Conservation (phyloP, 176 grass and related monocot species). For the Oryza australiensis region DNA sequence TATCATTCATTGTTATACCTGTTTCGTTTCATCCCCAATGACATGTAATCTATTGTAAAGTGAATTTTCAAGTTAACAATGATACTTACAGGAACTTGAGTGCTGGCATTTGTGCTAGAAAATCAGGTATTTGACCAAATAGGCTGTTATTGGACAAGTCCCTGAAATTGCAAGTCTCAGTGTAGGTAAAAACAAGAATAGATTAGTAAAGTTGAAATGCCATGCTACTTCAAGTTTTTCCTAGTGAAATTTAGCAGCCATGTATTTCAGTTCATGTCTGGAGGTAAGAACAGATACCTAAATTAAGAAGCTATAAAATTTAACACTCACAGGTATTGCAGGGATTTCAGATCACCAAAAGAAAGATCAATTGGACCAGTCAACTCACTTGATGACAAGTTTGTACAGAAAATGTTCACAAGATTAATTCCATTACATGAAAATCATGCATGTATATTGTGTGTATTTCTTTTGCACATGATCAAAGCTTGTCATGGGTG, state of each 20-base stretch:
- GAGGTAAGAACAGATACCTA: neutral
- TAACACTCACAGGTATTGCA: constrained; percentile 52
- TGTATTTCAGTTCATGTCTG: neutral
- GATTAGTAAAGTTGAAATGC: neutral
- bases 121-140: constrained; percentile 64
- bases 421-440: too few relatives aligned
- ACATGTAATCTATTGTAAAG: neutral
- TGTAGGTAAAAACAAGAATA: neutral
- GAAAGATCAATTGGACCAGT: constrained; percentile 30
- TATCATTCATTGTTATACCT: neutral
- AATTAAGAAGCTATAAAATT: neutral
- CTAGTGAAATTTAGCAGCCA: neutral
- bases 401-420: constrained; percentile 37
- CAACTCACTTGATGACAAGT: constrained; percentile 48
- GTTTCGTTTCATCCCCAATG: too few relatives aligned
- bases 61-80: neutral
- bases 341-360: constrained; percentile 49
- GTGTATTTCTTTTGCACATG: neutral
- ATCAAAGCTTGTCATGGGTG: too few relatives aligned
- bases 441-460: neutral
- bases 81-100: constrained; percentile 64
- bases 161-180: constrained; percentile 38
- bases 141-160: constrained; percentile 74
- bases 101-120: constrained; percentile 51
- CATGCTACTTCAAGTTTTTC: neutral